A percentile compares a stretch with the other conserved stretches of the same genome.
phyloP scores from a whole-genome alignment of 2,329 filamentous ascomycete genomes.

The Teratosphaeria gauchensis region DNA sequence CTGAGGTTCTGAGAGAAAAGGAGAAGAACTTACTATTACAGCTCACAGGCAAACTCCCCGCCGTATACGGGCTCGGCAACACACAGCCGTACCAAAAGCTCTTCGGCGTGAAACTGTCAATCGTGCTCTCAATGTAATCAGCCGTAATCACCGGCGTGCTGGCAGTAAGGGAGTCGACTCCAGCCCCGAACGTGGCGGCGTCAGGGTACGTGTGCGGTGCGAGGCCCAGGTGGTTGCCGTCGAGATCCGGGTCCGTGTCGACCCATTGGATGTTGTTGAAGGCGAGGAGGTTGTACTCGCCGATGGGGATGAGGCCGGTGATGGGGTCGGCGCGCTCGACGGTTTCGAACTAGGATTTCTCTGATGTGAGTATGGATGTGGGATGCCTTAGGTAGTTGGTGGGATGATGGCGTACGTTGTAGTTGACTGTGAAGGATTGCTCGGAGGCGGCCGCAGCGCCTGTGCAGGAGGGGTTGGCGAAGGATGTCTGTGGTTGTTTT shows the following conservation, averaged over 20 bases:
- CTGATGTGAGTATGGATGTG: background rate
- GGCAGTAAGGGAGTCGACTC: slow-evolving; percentile 2
- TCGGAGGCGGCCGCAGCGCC: background rate
- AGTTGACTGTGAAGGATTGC: slow-evolving; percentile 1
- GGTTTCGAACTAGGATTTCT: slow-evolving; percentile 5
- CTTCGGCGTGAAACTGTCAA: slow-evolving; percentile 7
- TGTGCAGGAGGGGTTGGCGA: background rate
- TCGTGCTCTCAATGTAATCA: slow-evolving; percentile 8
- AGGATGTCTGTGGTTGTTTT: background rate
- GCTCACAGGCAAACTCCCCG: slow-evolving; percentile 7
- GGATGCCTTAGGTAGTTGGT: no score
- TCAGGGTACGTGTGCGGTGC: slow-evolving; percentile 10
- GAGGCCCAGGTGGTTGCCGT: slow-evolving; percentile 11
- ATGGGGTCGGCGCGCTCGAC: slow-evolving; percentile 6
- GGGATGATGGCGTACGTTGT: background rate
- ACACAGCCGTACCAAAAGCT: slow-evolving; percentile 11
- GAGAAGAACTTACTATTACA: slow-evolving; percentile 3
- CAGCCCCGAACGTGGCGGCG: slow-evolving; percentile 9
- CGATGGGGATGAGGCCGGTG: slow-evolving; percentile 5
- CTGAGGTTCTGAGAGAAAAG: no score
- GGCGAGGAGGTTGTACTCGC: slow-evolving; percentile 11
- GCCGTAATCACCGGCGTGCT: slow-evolving; percentile 7
- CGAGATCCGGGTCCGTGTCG: slow-evolving; percentile 11
- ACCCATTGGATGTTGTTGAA: slow-evolving; percentile 9
- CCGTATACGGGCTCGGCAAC: slow-evolving; percentile 8